These are phyloP conservation scores for Carex littledalei DNA, from an alignment of 176 grass and related monocot species.

Conservation along the genomic window DNA sequence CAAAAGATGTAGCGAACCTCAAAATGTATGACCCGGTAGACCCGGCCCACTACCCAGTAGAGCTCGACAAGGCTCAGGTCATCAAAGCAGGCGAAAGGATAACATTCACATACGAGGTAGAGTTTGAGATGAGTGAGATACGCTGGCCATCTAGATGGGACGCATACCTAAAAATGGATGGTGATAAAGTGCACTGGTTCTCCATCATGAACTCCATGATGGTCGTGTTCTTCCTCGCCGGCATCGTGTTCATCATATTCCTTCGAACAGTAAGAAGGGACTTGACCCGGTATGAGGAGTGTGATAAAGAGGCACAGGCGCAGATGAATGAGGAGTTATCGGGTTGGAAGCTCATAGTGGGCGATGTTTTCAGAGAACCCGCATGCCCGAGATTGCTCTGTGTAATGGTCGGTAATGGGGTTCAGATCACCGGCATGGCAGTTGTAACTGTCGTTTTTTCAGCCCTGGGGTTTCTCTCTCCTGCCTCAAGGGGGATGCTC, in stretches of 20 bases:
- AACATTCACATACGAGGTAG: slow-evolving; percentile 66
- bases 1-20: slow-evolving; percentile 38
- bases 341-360: slow-evolving; percentile 82
- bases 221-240: slow-evolving; percentile 79
- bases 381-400: slow-evolving; percentile 53
- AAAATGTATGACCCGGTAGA: slow-evolving; percentile 58
- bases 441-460: slow-evolving; percentile 75
- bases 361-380: slow-evolving; percentile 81
- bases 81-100: slow-evolving; percentile 57
- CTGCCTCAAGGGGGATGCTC: slow-evolving; percentile 84
- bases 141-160: slow-evolving; percentile 81
- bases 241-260: slow-evolving; percentile 83
- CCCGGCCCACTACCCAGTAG: slow-evolving; percentile 37
- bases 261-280: slow-evolving; percentile 70
- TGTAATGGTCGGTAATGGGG: slow-evolving; percentile 68
- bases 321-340: slow-evolving; percentile 89
- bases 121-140: slow-evolving; percentile 71
- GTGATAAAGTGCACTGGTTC: slow-evolving; percentile 81
- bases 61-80: slow-evolving; percentile 54
- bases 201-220: slow-evolving; percentile 89
- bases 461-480: slow-evolving; percentile 65
- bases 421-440: slow-evolving; percentile 79
- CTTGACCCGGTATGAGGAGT: slow-evolving; percentile 74
- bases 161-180: slow-evolving; percentile 67
- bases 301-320: slow-evolving; percentile 69